Evolutionary conservation across 768 basidiomycete species (phyloP), one percentile per base, ranked within the genome.

Genomic region (Boletus reticuloceps): DNA sequence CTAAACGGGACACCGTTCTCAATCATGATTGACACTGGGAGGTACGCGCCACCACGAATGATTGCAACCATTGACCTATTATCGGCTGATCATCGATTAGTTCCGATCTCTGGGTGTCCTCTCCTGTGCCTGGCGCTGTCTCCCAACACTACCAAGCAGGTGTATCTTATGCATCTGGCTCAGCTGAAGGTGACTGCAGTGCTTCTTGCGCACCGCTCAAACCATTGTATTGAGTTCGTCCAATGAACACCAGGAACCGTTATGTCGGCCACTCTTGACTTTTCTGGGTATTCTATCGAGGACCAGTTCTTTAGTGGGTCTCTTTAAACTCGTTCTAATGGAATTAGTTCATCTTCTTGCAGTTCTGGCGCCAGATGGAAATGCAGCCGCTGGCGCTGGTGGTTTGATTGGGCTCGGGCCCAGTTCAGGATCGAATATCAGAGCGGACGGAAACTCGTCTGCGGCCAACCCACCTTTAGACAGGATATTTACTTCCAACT

Each of bases 51-150:
- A 17, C 38, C 37, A n/a, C 27, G 1, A 20, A 4, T 13, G 6
- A 20, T 22, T 5, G 16, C 27, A 32, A 29, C 12, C 27, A 42
- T 31, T 34, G 10, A 37, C n/a, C 29, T 7, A 2, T 32, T 9
- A 4, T 7, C 7, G 13, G 5, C 17, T 31, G 14, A 10, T 25
- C 69, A 69, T 57, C 13, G 17, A 37, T 38, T 47, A 88, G 86
- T 56, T 85, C 86, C 16, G 87, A 89, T 64, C 68, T 87, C 9
- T 86, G 82, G 79, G 78, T 87, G 6, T 77, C 79, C 11, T 75
- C 77, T 31, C 54, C 54, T 49, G 77, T 84, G 8, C 69, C 71
- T 12, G 66, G 65, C 37, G 76, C 76, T 34, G 72, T 59, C 17
- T 59, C 69, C 25, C 76, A 79, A 37, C 77, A 75, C 3, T 67